Percentiles rank a stretch among this genome's conserved stretches.
Conservation (phyloP, 768 basidiomycete species). For the Kwoniella dendrophila region DNA sequence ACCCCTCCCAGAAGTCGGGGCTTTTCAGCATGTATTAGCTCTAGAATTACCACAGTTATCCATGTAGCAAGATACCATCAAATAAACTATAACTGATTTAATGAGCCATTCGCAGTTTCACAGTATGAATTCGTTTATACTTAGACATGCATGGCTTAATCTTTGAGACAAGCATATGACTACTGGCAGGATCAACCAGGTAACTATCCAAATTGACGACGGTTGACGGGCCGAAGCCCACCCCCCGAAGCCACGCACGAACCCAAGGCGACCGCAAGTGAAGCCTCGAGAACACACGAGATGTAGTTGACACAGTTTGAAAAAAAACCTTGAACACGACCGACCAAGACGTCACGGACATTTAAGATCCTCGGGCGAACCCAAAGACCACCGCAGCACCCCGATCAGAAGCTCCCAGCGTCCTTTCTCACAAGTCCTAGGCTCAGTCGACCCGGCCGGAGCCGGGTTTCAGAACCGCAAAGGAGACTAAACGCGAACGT, state of each 20-base stretch:
- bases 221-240: neutral
- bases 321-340: too few species aligned
- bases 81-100: constrained; percentile 83
- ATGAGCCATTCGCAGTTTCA: constrained; percentile 82
- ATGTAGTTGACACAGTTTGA: constrained; percentile 2
- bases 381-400: too few species aligned
- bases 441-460: constrained; percentile 52
- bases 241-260: neutral
- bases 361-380: constrained; percentile 59
- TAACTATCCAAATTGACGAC: constrained; percentile 62
- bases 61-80: constrained; percentile 74
- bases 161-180: constrained; percentile 82
- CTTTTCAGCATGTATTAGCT: constrained; percentile 74
- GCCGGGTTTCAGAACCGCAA: constrained; percentile 53
- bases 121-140: constrained; percentile 72
- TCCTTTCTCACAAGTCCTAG: constrained; percentile 61
- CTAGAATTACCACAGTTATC: constrained; percentile 79
- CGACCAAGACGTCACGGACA: constrained; percentile 56
- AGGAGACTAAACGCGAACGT: constrained; percentile 55
- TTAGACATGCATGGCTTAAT: constrained; percentile 82
- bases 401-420: constrained; percentile 56
- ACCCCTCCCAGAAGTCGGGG: constrained; percentile 71
- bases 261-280: constrained; percentile 34
- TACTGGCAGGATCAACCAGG: constrained; percentile 84
- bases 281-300: constrained; percentile 17